Evolutionary conservation across 345 rosid genomes (phyloP), one percentile per base, ranked within the genome.

Genomic region (Rhodomyrtus tomentosa): DNA sequence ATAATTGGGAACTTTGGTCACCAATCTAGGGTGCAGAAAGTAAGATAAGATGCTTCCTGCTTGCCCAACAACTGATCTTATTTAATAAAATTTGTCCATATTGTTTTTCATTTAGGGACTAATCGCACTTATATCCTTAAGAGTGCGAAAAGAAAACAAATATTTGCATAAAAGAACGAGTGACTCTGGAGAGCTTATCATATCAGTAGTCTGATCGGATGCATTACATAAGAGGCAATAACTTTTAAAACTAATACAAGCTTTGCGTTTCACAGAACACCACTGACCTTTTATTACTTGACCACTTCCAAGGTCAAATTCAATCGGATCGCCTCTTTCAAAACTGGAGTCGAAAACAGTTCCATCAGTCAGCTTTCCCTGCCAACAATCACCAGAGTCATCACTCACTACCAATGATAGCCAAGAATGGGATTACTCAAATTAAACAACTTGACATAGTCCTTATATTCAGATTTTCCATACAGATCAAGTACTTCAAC

Each of bases 311-410:
- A 96, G 95, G 93, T 93, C 96, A 87, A 96, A 96, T 88, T 92
- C 98, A 89, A 96, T 93, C 29, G 99, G 99, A 89, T 96, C 98
- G 83, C 93, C 98, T 87, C 99, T 96, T 86, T 96, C 98, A 88
- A 92, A 96, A 87, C 99, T 95, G 87, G 99, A 96, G 90, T 96
- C 99, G 55, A 96, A 96, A 59, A 95, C 97, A 81, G 94, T 93
- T 87, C 96, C 99, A 92, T 96, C 99, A 9, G 98, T 93, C 85
- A 96, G 96, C 86, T 91, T 92, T 84, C 98, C 99, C 99, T 96
- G 92, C 85, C 86, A 58, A 20, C 40, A 68, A 56, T 13, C 45
- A 56, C 54, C 7, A 49, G 12, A 82, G 32, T 18, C 79, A 68
- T 68, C 79, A 68, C 25, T 68, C 36, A 36, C 45, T 21, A 68